Evolutionary conservation across 129 eudicot species (phyloP).

Genomic region (Escallonia rubra): DNA sequence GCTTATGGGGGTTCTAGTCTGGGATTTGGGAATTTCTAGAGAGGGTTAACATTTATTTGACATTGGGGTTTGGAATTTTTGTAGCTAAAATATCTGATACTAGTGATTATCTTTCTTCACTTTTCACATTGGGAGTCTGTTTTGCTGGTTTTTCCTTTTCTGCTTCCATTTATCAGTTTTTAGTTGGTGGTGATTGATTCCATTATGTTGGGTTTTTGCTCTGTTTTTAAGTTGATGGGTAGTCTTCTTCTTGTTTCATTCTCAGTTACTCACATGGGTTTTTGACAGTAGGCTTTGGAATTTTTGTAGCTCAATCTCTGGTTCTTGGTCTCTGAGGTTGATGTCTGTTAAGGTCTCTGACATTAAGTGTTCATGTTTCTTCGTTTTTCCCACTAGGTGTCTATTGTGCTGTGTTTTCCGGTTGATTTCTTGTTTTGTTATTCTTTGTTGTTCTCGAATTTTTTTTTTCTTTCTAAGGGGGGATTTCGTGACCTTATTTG

Average conservation of each 20-base stretch:
- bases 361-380: not conserved
- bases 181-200: not conserved
- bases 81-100: not conserved
- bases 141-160: not conserved
- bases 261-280: not conserved
- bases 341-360: not conserved
- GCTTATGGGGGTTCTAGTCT: too few relatives aligned
- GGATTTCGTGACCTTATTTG: not conserved
- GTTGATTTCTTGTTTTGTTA: not conserved
- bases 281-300: not conserved
- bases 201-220: not conserved
- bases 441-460: not conserved
- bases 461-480: not conserved
- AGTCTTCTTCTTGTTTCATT: too few relatives aligned
- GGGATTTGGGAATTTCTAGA: too few relatives aligned
- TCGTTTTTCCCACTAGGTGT: not conserved
- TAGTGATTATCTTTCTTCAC: not conserved
- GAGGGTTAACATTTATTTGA: too few relatives aligned
- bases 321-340: slow-evolving; percentile 6
- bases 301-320: slow-evolving; percentile 1
- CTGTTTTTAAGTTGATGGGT: not conserved
- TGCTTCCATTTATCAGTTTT: not conserved
- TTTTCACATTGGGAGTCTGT: too few relatives aligned
- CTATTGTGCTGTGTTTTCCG: not conserved
- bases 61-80: too few relatives aligned